These are phyloP conservation scores for Avena sativa DNA, from an alignment of 176 grass and related monocot species.

Conservation along the genomic window DNA sequence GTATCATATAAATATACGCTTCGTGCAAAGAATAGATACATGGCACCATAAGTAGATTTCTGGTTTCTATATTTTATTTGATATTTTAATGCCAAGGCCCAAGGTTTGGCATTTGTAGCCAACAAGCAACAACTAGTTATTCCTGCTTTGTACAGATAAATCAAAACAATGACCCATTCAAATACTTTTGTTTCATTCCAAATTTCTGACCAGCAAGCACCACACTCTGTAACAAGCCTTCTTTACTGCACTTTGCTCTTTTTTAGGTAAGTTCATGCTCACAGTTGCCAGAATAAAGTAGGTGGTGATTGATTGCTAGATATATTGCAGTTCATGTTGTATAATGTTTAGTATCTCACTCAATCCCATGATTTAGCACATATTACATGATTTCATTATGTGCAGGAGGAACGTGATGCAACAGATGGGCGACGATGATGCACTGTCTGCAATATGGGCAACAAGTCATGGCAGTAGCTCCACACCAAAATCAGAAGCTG, in stretches of 20 bases:
- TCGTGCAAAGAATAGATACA: not conserved
- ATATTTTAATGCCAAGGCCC: conserved; percentile 21
- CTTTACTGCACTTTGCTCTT: not conserved
- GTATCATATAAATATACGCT: not conserved
- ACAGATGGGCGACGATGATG: conserved; percentile 42
- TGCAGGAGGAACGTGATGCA: conserved; percentile 54
- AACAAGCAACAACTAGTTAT: conserved; percentile 6
- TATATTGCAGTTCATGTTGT: conserved; percentile 16
- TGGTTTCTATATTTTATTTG: not conserved
- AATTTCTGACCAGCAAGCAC: not conserved
- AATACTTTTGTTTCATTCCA: not conserved
- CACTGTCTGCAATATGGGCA: conserved; percentile 45
- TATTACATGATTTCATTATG: conserved; percentile 30
- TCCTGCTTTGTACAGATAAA: not conserved
- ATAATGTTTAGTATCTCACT: conserved; percentile 32
- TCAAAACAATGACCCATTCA: not conserved
- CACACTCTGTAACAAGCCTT: not conserved
- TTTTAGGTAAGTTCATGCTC: conserved; percentile 9
- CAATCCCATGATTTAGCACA: conserved; percentile 4
- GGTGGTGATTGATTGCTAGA: conserved; percentile 3
- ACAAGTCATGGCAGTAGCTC: conserved; percentile 35
- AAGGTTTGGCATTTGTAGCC: not conserved
- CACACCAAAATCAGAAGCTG: conserved; percentile 43
- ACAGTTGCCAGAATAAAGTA: conserved; percentile 22
- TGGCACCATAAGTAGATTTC: not conserved